A percentile compares a stretch with the other conserved stretches of the same genome.
These are phyloP conservation scores for Penicillium sp. DNA, from an alignment of 2,329 filamentous ascomycete species.

Conservation along the genomic window DNA sequence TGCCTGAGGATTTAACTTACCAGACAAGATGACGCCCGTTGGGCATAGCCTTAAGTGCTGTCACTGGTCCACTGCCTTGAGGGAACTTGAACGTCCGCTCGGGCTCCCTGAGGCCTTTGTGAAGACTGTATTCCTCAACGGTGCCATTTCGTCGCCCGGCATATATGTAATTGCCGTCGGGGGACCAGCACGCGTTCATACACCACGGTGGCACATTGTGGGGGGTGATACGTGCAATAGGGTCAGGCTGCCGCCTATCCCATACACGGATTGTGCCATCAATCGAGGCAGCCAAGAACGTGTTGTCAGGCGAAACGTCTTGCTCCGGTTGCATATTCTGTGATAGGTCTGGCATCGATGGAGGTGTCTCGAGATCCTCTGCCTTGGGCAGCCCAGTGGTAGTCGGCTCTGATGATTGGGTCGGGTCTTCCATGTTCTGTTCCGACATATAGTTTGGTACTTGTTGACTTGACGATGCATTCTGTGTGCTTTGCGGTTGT, in stretches of 20 bases:
- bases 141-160: constrained; percentile 85
- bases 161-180: constrained; percentile 92
- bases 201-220: constrained; percentile 87
- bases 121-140: constrained; percentile 89
- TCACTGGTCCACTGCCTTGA: constrained; percentile 82
- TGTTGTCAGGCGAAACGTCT: constrained; percentile 61
- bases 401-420: constrained; percentile 28
- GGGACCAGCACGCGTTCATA: constrained; percentile 95
- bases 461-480: background rate
- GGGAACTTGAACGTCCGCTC: constrained; percentile 83
- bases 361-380: constrained; percentile 38
- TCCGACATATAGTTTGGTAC: constrained; percentile 5
- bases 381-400: constrained; percentile 44
- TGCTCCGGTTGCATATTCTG: constrained; percentile 35
- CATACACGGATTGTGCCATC: constrained; percentile 49
- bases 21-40: constrained; percentile 91
- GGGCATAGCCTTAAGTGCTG: constrained; percentile 81
- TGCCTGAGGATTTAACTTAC: constrained; percentile 42
- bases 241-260: constrained; percentile 62
- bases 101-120: constrained; percentile 71
- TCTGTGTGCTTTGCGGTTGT: constrained; percentile 8
- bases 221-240: constrained; percentile 74
- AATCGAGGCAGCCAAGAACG: constrained; percentile 73
- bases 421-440: constrained; percentile 21
- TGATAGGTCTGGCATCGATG: constrained; percentile 20